A percentile compares a stretch with the other conserved stretches of the same genome.
Evolutionary conservation across 805 yeast genomes (phyloP).

Genomic region (Kuraishia cidri): DNA sequence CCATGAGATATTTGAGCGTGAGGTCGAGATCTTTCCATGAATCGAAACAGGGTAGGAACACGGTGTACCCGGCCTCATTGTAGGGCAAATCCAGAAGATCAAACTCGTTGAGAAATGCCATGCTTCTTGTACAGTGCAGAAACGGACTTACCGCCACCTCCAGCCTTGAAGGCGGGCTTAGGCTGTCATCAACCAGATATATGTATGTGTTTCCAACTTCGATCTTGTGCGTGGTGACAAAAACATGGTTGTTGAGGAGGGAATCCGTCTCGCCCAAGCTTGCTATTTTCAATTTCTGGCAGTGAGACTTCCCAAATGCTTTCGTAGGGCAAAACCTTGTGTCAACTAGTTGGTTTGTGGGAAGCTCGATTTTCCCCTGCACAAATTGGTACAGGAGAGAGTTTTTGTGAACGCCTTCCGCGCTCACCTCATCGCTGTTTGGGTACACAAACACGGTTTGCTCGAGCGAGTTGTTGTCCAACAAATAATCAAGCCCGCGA

Average conservation of each 20-base stretch:
- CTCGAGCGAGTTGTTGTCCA: constrained; percentile 39
- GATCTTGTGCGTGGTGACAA: constrained; percentile 33
- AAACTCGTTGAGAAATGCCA: constrained; percentile 44
- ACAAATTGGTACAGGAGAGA: constrained; percentile 57
- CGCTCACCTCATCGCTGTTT: constrained; percentile 16
- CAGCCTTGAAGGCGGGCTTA: constrained; percentile 56
- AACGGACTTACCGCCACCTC: constrained; percentile 58
- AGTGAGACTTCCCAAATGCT: constrained; percentile 53
- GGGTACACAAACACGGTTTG: constrained; percentile 57
- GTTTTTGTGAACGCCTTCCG: constrained; percentile 11
- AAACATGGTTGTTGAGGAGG: constrained; percentile 47
- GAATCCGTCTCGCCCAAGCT: constrained; percentile 19
- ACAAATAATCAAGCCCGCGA: constrained; percentile 42
- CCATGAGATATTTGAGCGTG: constrained; percentile 46
- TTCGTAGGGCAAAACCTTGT: constrained; percentile 50
- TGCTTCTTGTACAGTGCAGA: constrained; percentile 54
- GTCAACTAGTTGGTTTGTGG: constrained; percentile 26
- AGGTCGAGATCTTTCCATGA: constrained; percentile 65
- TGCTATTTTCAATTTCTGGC: constrained; percentile 48
- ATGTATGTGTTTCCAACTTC: constrained; percentile 58
- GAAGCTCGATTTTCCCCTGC: constrained; percentile 29
- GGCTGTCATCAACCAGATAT: constrained; percentile 51
- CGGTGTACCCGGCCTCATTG: constrained; percentile 58
- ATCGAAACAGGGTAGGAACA: constrained; percentile 67
- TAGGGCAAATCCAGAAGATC: constrained; percentile 42